These are phyloP conservation scores for Eimeria necatrix DNA, from an alignment of 169 alveolate genomes.

Conservation along the genomic window DNA sequence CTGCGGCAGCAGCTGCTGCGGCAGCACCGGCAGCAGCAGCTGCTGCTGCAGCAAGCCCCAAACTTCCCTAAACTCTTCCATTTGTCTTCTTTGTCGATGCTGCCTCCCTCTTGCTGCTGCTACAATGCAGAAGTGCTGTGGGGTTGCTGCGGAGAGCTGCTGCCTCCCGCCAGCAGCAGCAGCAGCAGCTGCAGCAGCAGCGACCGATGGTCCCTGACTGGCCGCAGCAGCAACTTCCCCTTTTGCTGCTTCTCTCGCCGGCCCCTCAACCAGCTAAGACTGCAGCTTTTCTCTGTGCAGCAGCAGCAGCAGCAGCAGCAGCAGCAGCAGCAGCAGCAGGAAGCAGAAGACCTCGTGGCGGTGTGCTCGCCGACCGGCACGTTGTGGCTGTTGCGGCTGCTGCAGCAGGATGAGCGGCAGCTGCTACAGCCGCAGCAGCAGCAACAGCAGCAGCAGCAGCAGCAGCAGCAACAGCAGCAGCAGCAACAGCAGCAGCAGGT, in stretches of 20 bases:
- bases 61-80: not conserved
- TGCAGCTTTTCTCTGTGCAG: conserved; percentile 7
- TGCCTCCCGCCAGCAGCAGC: conserved; percentile 25
- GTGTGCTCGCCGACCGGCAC: conserved; percentile 12
- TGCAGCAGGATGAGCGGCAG: not conserved
- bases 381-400: conserved; percentile 3
- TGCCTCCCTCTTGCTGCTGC: conserved; percentile 64
- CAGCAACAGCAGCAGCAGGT: not conserved
- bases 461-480: not conserved
- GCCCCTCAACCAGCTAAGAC: not conserved
- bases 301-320: not conserved
- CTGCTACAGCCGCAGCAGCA: too few relatives aligned
- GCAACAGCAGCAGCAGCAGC: not conserved
- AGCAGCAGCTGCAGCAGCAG: conserved; percentile 36
- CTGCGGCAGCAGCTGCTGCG: conserved; percentile 21
- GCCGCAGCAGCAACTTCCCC: conserved; percentile 67
- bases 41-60: not conserved
- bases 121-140: not conserved
- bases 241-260: conserved; percentile 22
- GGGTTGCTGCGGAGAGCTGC: conserved; percentile 29
- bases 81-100: conserved; percentile 17
- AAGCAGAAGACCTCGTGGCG: conserved; percentile 20
- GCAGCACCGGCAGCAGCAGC: not conserved
- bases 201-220: not conserved
- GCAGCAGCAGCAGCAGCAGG: conserved; percentile 38